These are phyloP conservation scores for Aspergillus sergii DNA, from an alignment of 2,329 filamentous ascomycete species.

Conservation along the genomic window DNA sequence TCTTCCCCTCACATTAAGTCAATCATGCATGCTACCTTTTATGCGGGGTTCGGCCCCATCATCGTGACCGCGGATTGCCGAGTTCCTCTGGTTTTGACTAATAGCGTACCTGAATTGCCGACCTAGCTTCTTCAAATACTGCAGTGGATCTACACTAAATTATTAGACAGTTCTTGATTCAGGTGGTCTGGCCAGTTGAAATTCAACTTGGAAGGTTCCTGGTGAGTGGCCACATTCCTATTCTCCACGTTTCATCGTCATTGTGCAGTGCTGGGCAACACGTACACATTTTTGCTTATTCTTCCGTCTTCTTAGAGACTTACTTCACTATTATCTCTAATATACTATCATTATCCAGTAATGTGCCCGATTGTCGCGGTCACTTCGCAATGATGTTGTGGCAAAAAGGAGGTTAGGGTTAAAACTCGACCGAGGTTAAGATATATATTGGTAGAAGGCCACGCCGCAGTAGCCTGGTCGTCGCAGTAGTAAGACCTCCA, in stretches of 20 bases:
- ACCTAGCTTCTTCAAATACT: neutral
- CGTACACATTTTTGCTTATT: too few species aligned
- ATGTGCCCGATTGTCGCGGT: neutral
- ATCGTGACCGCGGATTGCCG: neutral
- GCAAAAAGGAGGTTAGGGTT: neutral
- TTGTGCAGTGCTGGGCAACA: too few species aligned
- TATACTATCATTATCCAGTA: neutral
- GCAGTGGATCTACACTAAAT: neutral
- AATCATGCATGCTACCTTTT: neutral
- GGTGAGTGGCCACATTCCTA: neutral
- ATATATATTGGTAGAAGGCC: neutral
- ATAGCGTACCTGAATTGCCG: neutral
- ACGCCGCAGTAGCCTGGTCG: neutral
- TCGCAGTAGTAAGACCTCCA: neutral
- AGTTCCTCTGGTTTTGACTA: neutral
- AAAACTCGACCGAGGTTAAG: neutral
- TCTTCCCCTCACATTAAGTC: neutral
- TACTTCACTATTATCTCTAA: neutral
- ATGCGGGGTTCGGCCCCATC: constrained; percentile 1
- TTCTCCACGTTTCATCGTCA: neutral
- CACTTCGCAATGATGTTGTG: neutral
- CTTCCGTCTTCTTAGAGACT: neutral
- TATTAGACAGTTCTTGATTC: neutral
- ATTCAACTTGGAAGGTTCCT: neutral
- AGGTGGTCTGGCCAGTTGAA: neutral